Conservation (phyloP, 2,329 filamentous ascomycete species). For the Hypoxylon sp. region DNA sequence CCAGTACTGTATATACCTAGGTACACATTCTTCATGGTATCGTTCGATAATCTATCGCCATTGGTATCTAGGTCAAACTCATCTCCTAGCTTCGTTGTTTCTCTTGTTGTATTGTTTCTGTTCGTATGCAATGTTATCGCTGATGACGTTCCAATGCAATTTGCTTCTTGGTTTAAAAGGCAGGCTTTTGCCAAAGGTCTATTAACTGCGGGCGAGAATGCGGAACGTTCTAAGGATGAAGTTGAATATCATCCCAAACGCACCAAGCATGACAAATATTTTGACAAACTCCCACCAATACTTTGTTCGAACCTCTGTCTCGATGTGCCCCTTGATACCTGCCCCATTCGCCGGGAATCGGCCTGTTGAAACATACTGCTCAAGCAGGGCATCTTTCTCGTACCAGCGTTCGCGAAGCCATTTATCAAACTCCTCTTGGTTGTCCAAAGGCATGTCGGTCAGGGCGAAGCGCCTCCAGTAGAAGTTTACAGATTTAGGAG, state of each 20-base stretch:
- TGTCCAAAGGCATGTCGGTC: constrained; percentile 83
- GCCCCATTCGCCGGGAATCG: constrained; percentile 81
- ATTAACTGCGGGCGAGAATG: constrained; percentile 28
- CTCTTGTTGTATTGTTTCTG: background rate
- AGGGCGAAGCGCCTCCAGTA: constrained; percentile 92
- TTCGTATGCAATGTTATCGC: background rate
- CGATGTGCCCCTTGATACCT: constrained; percentile 65
- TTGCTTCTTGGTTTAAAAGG: background rate
- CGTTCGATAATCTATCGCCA: constrained; percentile 18
- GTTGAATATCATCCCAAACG: constrained; percentile 61
- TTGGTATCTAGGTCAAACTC: constrained; percentile 14
- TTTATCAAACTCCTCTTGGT: constrained; percentile 79
- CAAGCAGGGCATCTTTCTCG: constrained; percentile 91
- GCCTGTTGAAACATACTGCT: constrained; percentile 83
- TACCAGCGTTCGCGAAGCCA: constrained; percentile 92
- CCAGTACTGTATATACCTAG: constrained; percentile 20
- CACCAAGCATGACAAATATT: constrained; percentile 67
- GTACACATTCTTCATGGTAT: constrained; percentile 33
- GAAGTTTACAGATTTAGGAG: constrained; percentile 96
- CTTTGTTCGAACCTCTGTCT: constrained; percentile 71
- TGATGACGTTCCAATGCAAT: background rate
- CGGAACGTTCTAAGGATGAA: constrained; percentile 50
- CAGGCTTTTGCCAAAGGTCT: background rate
- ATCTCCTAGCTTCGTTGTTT: background rate
- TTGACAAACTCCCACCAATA: constrained; percentile 70